Conservation (phyloP, 2,329 filamentous ascomycete species). For the Paraphaeosphaeria sporulosa region DNA sequence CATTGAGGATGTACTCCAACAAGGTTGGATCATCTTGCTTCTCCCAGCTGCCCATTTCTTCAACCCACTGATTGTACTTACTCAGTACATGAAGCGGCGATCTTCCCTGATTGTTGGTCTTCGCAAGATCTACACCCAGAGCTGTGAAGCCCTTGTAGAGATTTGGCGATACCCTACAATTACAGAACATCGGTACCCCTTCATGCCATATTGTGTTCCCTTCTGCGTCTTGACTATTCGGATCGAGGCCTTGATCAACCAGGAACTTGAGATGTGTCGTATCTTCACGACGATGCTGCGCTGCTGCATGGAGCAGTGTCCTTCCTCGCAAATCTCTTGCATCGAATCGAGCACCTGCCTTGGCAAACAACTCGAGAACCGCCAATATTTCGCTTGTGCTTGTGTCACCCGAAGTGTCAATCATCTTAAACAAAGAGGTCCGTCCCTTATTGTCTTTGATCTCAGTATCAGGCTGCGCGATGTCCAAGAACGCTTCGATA, state of each 20-base stretch:
- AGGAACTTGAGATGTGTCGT: background rate
- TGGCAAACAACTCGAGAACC: background rate
- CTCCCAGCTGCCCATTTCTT: background rate
- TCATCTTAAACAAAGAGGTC: background rate
- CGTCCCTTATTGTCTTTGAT: background rate
- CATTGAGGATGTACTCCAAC: background rate
- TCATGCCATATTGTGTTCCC: background rate
- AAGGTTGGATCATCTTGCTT: background rate
- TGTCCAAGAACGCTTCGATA: background rate
- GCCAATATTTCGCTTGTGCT: background rate
- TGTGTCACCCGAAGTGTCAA: background rate
- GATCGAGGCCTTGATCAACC: background rate
- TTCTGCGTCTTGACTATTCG: background rate
- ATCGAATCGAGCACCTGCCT: background rate
- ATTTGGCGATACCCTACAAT: background rate
- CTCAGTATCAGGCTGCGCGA: background rate
- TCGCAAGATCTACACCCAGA: background rate
- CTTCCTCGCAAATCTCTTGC: background rate
- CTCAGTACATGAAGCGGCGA: background rate
- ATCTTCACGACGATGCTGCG: background rate
- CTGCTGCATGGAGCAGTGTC: background rate
- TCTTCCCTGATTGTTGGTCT: background rate
- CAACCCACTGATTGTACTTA: background rate
- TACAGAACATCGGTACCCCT: background rate
- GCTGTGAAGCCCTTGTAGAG: background rate